Evolutionary conservation across 1,139 yeast genomes (phyloP), one percentile per base, ranked within the genome.

Genomic region (Yamadazyma atmosphaerica): DNA sequence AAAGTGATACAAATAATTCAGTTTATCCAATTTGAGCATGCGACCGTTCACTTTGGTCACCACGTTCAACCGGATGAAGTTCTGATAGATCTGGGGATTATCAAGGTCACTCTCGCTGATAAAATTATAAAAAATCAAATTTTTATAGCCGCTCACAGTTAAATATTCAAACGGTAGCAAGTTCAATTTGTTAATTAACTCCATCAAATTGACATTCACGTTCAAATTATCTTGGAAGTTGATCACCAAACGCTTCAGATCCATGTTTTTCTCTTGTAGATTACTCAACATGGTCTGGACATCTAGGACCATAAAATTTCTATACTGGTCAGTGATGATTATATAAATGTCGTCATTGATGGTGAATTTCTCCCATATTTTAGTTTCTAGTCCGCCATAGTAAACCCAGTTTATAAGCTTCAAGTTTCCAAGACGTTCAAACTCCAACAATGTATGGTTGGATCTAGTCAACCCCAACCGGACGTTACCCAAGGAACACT

Each of bases 71-170:
- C 40, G 34, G 5, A 48, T 35, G 22, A 48, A 48, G 32, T 49
- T 49, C 19, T 49, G 53, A 27, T 49, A 49, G 10, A 49, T 36
- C 23, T 48, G 49, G 3, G 53, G 53, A 35, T 49, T 49, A 35
- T 49, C 53, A 28, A 49, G 38, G 32, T 49, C 53, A 40, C 52
- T 47, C 40, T 49, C 53, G 40, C 52, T 47, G n/a, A 49, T 48
- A 10, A 42, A 32, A 32, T 48, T 49, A 25, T 35, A 44, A 33
- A 49, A 49, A 3, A 43, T 34, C 12, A 43, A 32, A 17, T 48
- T 44, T 14, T 40, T 33, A 15, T 33, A 32, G 12, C 40, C 36
- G n/a, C 40, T 21, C 1, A 49, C 39, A n/a, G 49, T 47, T n/a
- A 49, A 31, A 29, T 43, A 45, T 27, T 48, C 52, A 33, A 39